Evolutionary conservation across 2,329 filamentous ascomycete genomes (phyloP).

Genomic region (Phyllosticta capitalensis): DNA sequence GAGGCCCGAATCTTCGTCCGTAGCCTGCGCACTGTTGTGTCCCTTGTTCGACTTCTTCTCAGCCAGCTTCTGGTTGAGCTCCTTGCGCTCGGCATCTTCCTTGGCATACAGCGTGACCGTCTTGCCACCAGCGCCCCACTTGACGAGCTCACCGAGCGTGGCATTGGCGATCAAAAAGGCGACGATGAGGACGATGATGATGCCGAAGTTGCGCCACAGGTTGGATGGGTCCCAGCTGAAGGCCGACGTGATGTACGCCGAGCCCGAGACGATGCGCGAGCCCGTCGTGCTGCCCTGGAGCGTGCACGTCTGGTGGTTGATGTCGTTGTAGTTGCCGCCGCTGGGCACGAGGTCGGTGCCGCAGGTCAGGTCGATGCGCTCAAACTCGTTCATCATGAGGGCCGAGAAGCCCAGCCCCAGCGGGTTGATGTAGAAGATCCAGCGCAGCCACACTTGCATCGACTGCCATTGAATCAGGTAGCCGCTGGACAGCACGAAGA

Average conservation of each 20-base stretch:
- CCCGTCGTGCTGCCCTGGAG: conserved; percentile 62
- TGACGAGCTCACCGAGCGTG: conserved; percentile 67
- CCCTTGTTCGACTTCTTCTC: conserved; percentile 48
- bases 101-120: conserved; percentile 67
- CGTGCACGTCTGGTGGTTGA: conserved; percentile 72
- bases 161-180: conserved; percentile 66
- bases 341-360: conserved; percentile 57
- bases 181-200: conserved; percentile 65
- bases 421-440: conserved; percentile 71
- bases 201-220: conserved; percentile 77
- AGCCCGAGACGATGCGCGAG: conserved; percentile 52
- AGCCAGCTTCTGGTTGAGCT: conserved; percentile 53
- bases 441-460: conserved; percentile 66
- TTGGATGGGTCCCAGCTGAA: conserved; percentile 59
- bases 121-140: conserved; percentile 71
- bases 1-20: conserved; percentile 35
- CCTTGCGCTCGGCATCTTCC: conserved; percentile 57
- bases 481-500: conserved; percentile 73
- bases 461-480: conserved; percentile 74
- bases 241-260: conserved; percentile 56
- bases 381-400: conserved; percentile 84
- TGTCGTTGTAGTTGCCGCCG: conserved; percentile 59
- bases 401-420: conserved; percentile 66
- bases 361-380: conserved; percentile 58
- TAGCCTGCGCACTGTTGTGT: conserved; percentile 30